Base-by-base conservation (phyloP, 164 flowering plant species). In the Macadamia integrifolia region DNA sequence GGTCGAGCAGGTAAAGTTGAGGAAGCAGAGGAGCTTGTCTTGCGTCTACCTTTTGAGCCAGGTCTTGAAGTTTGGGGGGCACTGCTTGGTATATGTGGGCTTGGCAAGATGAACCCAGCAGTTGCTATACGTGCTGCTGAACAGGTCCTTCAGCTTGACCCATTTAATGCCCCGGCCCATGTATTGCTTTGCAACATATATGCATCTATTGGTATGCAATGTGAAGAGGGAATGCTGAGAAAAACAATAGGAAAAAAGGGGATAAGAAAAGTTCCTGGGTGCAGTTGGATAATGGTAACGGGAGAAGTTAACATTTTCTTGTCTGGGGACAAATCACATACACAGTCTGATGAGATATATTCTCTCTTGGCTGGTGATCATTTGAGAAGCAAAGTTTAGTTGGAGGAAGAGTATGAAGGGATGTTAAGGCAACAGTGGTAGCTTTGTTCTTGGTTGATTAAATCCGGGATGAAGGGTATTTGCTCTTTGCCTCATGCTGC, bases 241-340 rank as follows among this genome's bases (percentile, higher is more conserved):
- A 80, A 72, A 70, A 81, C 71, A 66, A 88, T 88, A 87, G 77
- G 77, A 42, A 60, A 66, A 66, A 88, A 83, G 73, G 84, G 90
- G 32, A 79, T 83, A 71, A 82, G 70, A 57, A 85, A 85, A 63
- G 69, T 52, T 71, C 84, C 89, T 65, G 92, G 92, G 3, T 84
- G 83, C 70, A 87, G 92, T 72, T 87, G 92, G 92, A 77, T 84
- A 58, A 14, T 66, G 58, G 35, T 78, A 57, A 74, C 72, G 67
- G 87, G 84, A 3, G 66, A 28, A 66, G 66, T 64, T 70, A 76
- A 76, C 64, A 64, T 75, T 48, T 85, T 87, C 70, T 58, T 81
- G 31, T 81, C 84, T 11, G 87, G 89, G 40, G 87, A 84, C 62
- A 78, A 66, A 67, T 60, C 76, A 60, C 72, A 75, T 29, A 68